Evolutionary conservation across 495 filamentous ascomycete species (phyloP), one percentile per base, ranked within the genome.

Genomic region (Hypoxylon rickii): DNA sequence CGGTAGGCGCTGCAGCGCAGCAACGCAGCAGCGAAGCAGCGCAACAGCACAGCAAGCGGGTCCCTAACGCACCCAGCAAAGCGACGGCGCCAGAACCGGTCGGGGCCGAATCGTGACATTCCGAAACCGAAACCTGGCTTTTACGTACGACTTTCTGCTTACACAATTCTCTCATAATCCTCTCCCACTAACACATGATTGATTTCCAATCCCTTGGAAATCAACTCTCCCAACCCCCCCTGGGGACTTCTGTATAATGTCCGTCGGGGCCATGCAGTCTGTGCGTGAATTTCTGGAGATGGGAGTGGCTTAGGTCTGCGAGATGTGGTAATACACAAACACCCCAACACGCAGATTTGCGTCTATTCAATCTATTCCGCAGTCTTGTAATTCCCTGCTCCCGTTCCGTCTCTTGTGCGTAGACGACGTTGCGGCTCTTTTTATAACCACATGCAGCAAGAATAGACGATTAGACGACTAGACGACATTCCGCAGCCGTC

Each of bases 121-220:
- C 53, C 44, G 33, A 34, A 4, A 1, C 13, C 15, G 18, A n/a
- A n/a, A n/a, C n/a, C n/a, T n/a, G n/a, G n/a, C n/a, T n/a, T n/a
- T n/a, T n/a, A n/a, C n/a, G n/a, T n/a, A n/a, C n/a, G n/a, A 13
- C 7, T 26, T 40, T 24, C 18, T 63, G 59, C 59, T 63, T 63
- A 63, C 53, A 52, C 38, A 29, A 57, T 63, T 19, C 41, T 52
- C 57, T 53, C 43, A 52, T 63, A 63, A 63, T 63, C 52, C 21
- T 38, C 6, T 33, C 12, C 32, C 47, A 43, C 43, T 38, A 16
- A 12, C 31, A 29, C 47, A 36, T 21, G 36, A 16, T 7, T 57
- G 59, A 63, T 63, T 63, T 62, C 37, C 47, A 57, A 63, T 49
- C 32, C 42, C 57, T 63, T 63, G 52, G 59, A 63, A 63, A 63